A percentile compares a stretch with the other conserved stretches of the same genome.
phyloP scores from a whole-genome alignment of 495 filamentous ascomycete species.

The Hypoxylon subgilvum region DNA sequence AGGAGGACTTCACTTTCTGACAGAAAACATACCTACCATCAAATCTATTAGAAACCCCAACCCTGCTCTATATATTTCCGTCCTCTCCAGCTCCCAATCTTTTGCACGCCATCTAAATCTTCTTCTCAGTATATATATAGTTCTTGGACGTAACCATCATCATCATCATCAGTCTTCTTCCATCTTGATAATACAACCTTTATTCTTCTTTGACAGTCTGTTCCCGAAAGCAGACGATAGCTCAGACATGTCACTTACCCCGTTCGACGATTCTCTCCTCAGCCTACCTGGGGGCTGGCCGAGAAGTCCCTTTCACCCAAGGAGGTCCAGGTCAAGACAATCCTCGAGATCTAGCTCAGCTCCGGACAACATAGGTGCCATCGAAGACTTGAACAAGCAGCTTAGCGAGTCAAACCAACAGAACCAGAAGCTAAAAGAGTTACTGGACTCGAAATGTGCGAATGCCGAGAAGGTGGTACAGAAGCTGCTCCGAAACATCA shows the following conservation, averaged over 20 bases:
- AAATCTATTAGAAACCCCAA: no score
- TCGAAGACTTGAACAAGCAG: background rate
- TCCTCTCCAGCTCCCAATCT: no score
- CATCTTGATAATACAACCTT: background rate
- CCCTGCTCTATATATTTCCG: background rate
- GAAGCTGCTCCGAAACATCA: background rate
- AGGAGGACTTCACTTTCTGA: background rate
- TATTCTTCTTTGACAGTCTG: background rate
- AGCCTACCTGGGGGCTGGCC: background rate
- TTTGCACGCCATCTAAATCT: background rate
- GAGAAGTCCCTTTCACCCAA: background rate
- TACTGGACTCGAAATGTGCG: background rate
- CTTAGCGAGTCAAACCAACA: background rate
- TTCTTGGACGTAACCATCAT: no score
- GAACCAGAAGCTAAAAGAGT: background rate
- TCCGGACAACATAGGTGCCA: background rate
- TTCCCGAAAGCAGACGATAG: background rate
- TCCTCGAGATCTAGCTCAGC: background rate
- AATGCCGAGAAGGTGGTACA: slow-evolving; percentile 2
- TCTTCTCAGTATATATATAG: no score
- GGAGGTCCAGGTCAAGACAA: background rate
- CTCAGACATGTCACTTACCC: background rate
- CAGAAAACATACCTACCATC: no score
- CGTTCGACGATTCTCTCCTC: slow-evolving; percentile 2
- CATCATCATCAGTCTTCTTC: no score